Conservation (phyloP, 257 asterid species). For the Capsicum baccatum region DNA sequence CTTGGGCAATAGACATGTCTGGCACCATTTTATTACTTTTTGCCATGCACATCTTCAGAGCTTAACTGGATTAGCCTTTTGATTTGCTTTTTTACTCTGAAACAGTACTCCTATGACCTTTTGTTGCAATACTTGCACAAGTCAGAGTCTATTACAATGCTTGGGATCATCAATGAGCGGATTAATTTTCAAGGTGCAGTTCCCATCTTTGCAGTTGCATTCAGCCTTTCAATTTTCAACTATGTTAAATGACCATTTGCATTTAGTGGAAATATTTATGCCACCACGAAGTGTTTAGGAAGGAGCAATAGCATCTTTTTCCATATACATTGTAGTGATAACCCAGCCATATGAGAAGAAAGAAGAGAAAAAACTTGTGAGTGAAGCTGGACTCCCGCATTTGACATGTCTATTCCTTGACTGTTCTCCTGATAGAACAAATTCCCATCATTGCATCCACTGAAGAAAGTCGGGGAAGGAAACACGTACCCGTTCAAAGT, state of each 20-base stretch:
- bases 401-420: neutral
- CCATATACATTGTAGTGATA: slow-evolving; percentile 3
- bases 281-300: neutral
- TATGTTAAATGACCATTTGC: slow-evolving; percentile 17
- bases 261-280: slow-evolving; percentile 24
- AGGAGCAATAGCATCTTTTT: slow-evolving; percentile 9
- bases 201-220: neutral
- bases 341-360: neutral
- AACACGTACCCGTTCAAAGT: neutral
- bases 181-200: slow-evolving; percentile 83
- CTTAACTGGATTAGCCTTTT: slow-evolving; percentile 31
- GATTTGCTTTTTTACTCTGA: slow-evolving; percentile 33
- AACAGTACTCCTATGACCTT: slow-evolving; percentile 87
- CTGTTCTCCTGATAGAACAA: neutral
- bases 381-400: slow-evolving; percentile 6
- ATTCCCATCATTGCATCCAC: slow-evolving; percentile 22
- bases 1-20: slow-evolving; percentile 1
- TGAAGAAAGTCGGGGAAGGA: neutral
- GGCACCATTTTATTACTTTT: slow-evolving; percentile 8
- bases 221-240: slow-evolving; percentile 5
- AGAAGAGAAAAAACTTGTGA: neutral
- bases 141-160: slow-evolving; percentile 82
- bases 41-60: neutral
- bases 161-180: slow-evolving; percentile 94
- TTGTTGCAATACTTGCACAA: slow-evolving; percentile 93